These are phyloP conservation scores for Colletotrichum spaethianum DNA, from an alignment of 2,329 filamentous ascomycete genomes.

Conservation along the genomic window DNA sequence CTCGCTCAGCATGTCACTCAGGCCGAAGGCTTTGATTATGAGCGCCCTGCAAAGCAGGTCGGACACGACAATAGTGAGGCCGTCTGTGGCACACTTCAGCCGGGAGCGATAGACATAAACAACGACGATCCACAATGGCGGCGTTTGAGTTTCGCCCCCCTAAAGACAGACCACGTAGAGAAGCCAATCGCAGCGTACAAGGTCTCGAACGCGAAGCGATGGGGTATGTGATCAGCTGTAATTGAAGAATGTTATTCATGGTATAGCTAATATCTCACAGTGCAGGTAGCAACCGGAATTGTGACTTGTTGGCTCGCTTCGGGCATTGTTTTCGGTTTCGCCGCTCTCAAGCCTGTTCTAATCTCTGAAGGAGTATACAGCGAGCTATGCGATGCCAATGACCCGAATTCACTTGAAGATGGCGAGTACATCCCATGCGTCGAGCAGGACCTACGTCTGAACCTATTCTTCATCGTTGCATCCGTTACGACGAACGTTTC, in stretches of 20 bases:
- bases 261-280: conserved; percentile 54
- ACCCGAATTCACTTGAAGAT: conserved; percentile 35
- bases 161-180: conserved; percentile 45
- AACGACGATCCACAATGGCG: conserved; percentile 42
- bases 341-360: conserved; percentile 87
- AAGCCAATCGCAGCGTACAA: conserved; percentile 51
- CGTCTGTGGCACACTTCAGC: conserved; percentile 47
- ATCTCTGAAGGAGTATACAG: conserved; percentile 80
- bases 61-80: conserved; percentile 44
- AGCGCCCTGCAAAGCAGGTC: conserved; percentile 45
- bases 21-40: conserved; percentile 58
- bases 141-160: conserved; percentile 48
- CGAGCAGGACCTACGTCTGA: conserved; percentile 72
- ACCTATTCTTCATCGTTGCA: conserved; percentile 93
- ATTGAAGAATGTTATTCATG: background rate
- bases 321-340: conserved; percentile 87
- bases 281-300: conserved; percentile 78
- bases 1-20: conserved; percentile 60
- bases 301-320: conserved; percentile 82
- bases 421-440: conserved; percentile 55
- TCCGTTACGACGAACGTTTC: conserved; percentile 90
- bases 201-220: conserved; percentile 47
- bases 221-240: conserved; percentile 40
- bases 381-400: conserved; percentile 66
- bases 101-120: conserved; percentile 19